These are phyloP conservation scores for Beauveria scarabaeidicola DNA, from an alignment of 2,329 filamentous ascomycete species.

Conservation along the genomic window DNA sequence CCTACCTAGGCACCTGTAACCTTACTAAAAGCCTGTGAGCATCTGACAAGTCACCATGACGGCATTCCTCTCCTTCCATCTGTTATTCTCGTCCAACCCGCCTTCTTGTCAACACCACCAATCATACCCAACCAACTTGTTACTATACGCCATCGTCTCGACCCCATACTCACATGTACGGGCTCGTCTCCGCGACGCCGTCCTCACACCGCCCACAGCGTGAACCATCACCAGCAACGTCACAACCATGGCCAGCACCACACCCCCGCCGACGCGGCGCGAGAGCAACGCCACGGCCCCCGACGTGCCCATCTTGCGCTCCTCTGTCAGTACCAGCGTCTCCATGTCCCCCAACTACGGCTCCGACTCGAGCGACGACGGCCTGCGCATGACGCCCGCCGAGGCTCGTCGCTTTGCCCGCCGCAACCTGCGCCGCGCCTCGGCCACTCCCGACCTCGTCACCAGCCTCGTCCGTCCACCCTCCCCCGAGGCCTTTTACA, in stretches of 20 bases:
- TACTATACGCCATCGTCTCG: background rate
- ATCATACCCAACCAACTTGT: background rate
- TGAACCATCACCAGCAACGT: background rate
- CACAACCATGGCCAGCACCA: slow-evolving; percentile 9
- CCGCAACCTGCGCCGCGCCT: slow-evolving; percentile 25
- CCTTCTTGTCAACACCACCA: background rate
- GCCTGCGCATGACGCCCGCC: slow-evolving; percentile 25
- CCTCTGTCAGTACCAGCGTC: slow-evolving; percentile 2
- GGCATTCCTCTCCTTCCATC: background rate
- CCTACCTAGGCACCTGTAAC: no score
- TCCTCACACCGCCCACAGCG: slow-evolving; percentile 24
- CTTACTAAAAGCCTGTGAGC: background rate
- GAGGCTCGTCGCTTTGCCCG: slow-evolving; percentile 28
- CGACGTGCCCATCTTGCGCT: slow-evolving; percentile 7
- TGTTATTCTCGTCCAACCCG: background rate
- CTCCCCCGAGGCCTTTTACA: slow-evolving; percentile 28
- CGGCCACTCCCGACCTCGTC: slow-evolving; percentile 31
- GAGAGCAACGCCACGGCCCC: slow-evolving; percentile 11
- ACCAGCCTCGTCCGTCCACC: slow-evolving; percentile 31
- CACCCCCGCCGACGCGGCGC: slow-evolving; percentile 9
- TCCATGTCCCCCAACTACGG: slow-evolving; percentile 11
- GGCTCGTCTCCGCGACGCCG: background rate
- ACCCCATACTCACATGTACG: background rate
- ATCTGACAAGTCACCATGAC: background rate
- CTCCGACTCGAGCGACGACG: slow-evolving; percentile 30